A percentile compares a stretch with the other conserved stretches of the same genome.
These are phyloP conservation scores for Erythrobasidium yunnanense DNA, from an alignment of 768 basidiomycete genomes.

Conservation along the genomic window DNA sequence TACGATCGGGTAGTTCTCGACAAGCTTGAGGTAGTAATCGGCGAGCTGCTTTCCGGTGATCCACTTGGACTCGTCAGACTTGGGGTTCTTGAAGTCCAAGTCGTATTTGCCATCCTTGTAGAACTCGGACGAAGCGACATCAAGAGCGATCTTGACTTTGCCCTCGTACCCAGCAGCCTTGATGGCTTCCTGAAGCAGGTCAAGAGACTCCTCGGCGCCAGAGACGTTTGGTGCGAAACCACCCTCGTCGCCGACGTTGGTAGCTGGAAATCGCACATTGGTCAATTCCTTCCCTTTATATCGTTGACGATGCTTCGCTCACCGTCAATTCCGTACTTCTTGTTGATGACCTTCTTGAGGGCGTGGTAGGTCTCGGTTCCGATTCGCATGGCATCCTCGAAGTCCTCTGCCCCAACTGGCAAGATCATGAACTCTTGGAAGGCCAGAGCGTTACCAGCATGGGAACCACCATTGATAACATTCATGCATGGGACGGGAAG, in stretches of 20 bases:
- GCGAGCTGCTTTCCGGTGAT: constrained; percentile 85
- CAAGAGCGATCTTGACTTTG: constrained; percentile 96
- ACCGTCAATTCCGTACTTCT: constrained; percentile 99
- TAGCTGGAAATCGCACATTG: constrained; percentile 49
- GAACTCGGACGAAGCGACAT: constrained; percentile 94
- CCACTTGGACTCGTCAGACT: constrained; percentile 95
- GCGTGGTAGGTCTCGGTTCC: constrained; percentile 90
- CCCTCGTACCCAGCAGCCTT: constrained; percentile 96
- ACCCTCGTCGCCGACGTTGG: constrained; percentile 99
- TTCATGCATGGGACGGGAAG: constrained; percentile 92
- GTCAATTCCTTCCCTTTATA: not conserved
- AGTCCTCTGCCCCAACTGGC: constrained; percentile 78
- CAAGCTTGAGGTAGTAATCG: constrained; percentile 72
- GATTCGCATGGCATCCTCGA: constrained; percentile 97
- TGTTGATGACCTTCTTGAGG: constrained; percentile 96
- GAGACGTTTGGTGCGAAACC: constrained; percentile 98
- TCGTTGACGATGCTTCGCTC: constrained; percentile 38
- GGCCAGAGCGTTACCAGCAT: constrained; percentile 98
- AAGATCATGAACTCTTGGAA: constrained; percentile 99
- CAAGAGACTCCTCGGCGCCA: constrained; percentile 92
- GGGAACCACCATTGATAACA: constrained; percentile 99
- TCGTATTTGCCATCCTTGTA: constrained; percentile 99
- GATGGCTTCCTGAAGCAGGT: constrained; percentile 86
- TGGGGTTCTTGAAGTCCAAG: constrained; percentile 98
- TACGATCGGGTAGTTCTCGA: constrained; percentile 85